These are phyloP conservation scores for Mycena galericulata DNA, from an alignment of 768 basidiomycete genomes.

Conservation along the genomic window DNA sequence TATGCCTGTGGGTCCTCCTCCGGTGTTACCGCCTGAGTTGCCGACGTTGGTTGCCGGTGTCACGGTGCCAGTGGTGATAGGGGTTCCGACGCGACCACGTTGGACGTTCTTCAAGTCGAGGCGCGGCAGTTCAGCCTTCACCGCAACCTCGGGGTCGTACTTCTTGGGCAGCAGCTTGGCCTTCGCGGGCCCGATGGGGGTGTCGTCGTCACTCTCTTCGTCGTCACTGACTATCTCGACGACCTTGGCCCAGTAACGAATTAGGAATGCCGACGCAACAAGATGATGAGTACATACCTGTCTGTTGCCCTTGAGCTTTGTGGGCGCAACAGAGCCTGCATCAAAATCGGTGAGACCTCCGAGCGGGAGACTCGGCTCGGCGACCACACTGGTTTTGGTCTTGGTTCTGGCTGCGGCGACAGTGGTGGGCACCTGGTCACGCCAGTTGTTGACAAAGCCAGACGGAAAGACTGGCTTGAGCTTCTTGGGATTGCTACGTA, in stretches of 20 bases:
- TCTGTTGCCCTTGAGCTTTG: background rate
- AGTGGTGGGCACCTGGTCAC: background rate
- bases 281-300: background rate
- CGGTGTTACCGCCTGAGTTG: background rate
- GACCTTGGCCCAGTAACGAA: background rate
- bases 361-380: background rate
- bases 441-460: background rate
- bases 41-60: background rate
- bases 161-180: background rate
- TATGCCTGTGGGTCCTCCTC: background rate
- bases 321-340: background rate
- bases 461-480: background rate
- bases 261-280: no score
- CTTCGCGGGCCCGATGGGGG: no score
- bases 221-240: background rate
- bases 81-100: no score
- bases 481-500: background rate
- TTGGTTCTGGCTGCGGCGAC: background rate
- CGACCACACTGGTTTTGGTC: background rate
- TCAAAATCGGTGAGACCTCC: background rate
- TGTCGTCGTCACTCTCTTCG: background rate
- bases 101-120: background rate
- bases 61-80: background rate
- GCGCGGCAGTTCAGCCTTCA: background rate
- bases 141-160: background rate